These are phyloP conservation scores for Lithospermum erythrorhizon DNA, from an alignment of 257 asterid genomes.

Conservation along the genomic window DNA sequence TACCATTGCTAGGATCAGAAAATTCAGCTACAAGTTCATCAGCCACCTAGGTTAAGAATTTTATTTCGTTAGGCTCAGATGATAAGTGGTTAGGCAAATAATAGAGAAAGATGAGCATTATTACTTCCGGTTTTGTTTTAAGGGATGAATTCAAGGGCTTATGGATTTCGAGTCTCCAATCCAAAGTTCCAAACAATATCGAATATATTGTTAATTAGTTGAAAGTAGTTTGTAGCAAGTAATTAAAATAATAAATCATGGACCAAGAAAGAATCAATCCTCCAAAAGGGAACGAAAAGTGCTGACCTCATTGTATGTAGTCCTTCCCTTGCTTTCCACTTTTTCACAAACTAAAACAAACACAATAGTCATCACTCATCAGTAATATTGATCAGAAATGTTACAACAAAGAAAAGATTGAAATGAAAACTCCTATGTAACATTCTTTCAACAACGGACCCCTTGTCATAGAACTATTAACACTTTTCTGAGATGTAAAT, in stretches of 20 bases:
- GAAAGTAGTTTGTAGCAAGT: not conserved
- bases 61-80: constrained; percentile 11
- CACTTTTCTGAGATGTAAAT: not conserved
- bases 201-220: not conserved
- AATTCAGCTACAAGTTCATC: constrained; percentile 98
- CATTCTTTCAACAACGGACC: not conserved
- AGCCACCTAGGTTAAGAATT: constrained; percentile 57
- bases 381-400: constrained; percentile 12
- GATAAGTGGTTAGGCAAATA: not conserved
- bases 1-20: constrained; percentile 53
- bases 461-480: not conserved
- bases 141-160: not conserved
- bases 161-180: not conserved
- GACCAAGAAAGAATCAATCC: too few relatives aligned
- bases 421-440: not conserved
- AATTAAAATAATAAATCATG: not conserved
- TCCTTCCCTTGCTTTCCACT: constrained; percentile 99
- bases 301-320: constrained; percentile 94
- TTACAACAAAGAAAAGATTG: constrained; percentile 7
- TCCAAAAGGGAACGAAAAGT: not conserved
- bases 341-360: constrained; percentile 73
- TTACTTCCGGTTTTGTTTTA: not conserved
- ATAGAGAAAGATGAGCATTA: not conserved
- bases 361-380: constrained; percentile 21
- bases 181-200: not conserved